Base-by-base conservation (phyloP, 129 eudicot genomes). In the Flaveria trinervia region DNA sequence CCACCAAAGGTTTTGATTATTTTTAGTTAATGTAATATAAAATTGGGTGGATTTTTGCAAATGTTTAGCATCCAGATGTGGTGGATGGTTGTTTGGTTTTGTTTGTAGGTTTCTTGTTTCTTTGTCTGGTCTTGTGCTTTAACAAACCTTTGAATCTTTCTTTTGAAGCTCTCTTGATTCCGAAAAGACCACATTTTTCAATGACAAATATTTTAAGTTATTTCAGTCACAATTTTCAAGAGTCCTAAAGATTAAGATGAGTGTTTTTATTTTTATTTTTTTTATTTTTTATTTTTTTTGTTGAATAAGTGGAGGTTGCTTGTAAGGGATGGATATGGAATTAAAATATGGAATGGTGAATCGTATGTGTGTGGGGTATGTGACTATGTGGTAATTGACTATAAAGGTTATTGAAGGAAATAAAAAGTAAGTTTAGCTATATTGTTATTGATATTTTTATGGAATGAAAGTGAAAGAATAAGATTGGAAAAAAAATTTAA, bases 21-120 rank as follows among this genome's bases (percentile, higher is more conserved):
- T 45, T 72, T 74, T 76, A 45, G 48, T 64, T 20, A 61, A 68
- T 55, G 71, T 28, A 68, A 69, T 33, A 72, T 22, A 10, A 71
- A 36, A 66, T 13, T 28, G 68, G 44, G 43, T 64, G 69, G 61
- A 28, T 26, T 10, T 49, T 80, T 77, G 56, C 50, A 64, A 49
- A 68, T 39, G 43, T 79, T 79, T 72, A 79, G 83, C 41, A 79
- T 79, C 83, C 78, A 79, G 78, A 79, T 72, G 83, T 79, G 83
- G 83, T 79, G 45, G 82, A 69, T 78, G 43, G 71, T 70, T 50
- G 83, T 64, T 80, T 67, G 84, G 75, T 74, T 80, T 74, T 74
- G 79, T 80, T 80, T 74, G 84, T 80, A 74, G 70, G 80, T 74
- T 80, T 68, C 79, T 73, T 73, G 73, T 54, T 62, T 51, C 68